A percentile compares a stretch with the other conserved stretches of the same genome.
Evolutionary conservation across 2,329 filamentous ascomycete species (phyloP).

Genomic region (Pyrenochaeta sp.): DNA sequence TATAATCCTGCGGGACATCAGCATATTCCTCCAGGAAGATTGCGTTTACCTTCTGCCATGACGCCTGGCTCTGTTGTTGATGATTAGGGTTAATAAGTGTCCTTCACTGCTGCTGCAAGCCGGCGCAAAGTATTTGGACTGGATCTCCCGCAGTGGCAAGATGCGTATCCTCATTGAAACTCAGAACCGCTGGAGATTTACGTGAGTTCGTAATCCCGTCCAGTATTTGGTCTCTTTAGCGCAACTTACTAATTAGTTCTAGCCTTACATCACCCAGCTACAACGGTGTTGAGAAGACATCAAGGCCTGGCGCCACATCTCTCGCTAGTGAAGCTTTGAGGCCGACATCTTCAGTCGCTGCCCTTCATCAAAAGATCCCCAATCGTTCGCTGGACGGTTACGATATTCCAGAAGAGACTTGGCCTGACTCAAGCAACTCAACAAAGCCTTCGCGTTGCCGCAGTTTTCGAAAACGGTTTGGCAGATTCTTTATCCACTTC

Average conservation of each 20-base stretch:
- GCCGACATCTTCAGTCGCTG: background rate
- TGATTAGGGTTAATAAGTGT: conserved; percentile 16
- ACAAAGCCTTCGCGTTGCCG: background rate
- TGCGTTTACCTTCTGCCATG: background rate
- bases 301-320: background rate
- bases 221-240: background rate
- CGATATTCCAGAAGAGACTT: background rate
- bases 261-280: conserved; percentile 4
- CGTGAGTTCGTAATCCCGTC: conserved; percentile 13
- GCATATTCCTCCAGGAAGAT: conserved; percentile 11
- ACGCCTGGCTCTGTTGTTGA: background rate
- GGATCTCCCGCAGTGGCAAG: conserved; percentile 4
- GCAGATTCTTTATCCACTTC: background rate
- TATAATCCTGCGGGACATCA: conserved; percentile 2
- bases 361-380: background rate
- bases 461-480: conserved; percentile 2
- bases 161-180: conserved; percentile 18
- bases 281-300: background rate
- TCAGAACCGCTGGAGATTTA: conserved; percentile 9
- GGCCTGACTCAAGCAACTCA: background rate
- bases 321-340: background rate
- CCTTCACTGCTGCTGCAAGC: conserved; percentile 6
- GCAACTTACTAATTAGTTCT: background rate
- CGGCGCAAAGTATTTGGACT: conserved; percentile 9
- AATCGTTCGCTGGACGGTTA: background rate